Evolutionary conservation across 2,329 filamentous ascomycete genomes (phyloP).

Genomic region (Gaeumannomyces tritici): DNA sequence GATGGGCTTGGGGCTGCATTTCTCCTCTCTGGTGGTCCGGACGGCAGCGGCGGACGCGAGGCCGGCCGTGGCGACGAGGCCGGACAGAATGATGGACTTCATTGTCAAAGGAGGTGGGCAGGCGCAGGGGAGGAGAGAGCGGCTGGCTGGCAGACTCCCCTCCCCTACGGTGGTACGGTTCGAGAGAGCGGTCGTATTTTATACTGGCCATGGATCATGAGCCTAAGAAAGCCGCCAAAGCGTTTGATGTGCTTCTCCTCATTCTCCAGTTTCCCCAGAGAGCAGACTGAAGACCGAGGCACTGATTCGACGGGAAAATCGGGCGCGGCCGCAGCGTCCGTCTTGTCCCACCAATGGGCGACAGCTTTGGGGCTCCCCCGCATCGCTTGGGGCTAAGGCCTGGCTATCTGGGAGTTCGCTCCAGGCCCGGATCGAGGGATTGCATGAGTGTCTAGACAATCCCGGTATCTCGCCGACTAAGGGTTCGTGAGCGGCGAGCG

Average conservation of each 20-base stretch:
- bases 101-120: not conserved
- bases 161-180: not conserved
- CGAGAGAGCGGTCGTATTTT: not conserved
- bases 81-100: not conserved
- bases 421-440: no score
- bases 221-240: not conserved
- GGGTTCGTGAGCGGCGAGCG: no score
- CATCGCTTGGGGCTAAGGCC: not conserved
- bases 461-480: no score
- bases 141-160: not conserved
- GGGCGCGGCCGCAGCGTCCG: no score
- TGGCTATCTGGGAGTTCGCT: no score
- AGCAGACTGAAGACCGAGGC: not conserved
- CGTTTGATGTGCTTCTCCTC: not conserved
- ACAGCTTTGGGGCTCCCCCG: no score
- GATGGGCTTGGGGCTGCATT: not conserved
- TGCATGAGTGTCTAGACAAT: no score
- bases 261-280: not conserved
- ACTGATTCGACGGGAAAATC: not conserved
- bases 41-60: not conserved
- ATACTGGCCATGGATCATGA: not conserved
- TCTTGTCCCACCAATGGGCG: not conserved
- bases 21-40: not conserved
- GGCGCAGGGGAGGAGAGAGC: not conserved
- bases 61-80: not conserved